Conservation (phyloP, 768 basidiomycete genomes). For the Leccinum uliginosum region DNA sequence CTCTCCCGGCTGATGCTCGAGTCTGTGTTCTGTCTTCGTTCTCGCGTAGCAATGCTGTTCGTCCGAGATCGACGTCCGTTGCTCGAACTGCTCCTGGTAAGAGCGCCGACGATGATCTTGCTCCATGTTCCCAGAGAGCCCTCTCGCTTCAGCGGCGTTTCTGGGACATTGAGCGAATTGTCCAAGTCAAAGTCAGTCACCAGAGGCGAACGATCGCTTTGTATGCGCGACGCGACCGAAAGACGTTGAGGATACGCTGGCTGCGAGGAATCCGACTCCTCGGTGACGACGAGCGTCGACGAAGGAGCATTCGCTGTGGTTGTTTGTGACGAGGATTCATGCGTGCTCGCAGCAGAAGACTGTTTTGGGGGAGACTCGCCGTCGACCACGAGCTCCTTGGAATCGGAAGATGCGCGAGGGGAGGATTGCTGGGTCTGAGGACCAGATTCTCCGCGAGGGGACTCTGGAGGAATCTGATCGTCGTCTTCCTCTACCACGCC, state of each 20-base stretch:
- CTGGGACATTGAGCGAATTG: conserved; percentile 38
- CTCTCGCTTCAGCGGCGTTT: conserved; percentile 56
- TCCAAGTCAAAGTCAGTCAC: conserved; percentile 48
- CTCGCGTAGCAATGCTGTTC: conserved; percentile 67
- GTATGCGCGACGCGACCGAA: conserved; percentile 58
- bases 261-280: conserved; percentile 50
- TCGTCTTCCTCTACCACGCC: conserved; percentile 40
- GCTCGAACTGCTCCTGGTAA: conserved; percentile 61
- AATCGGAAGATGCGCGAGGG: conserved; percentile 52
- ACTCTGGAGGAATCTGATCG: conserved; percentile 48
- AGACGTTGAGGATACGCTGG: conserved; percentile 52
- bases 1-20: conserved; percentile 75
- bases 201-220: conserved; percentile 56
- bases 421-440: conserved; percentile 50
- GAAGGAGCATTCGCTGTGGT: conserved; percentile 42
- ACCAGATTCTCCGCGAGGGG: conserved; percentile 43
- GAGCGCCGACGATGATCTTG: conserved; percentile 58
- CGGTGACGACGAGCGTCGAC: conserved; percentile 37
- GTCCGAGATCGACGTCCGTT: conserved; percentile 74
- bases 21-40: conserved; percentile 64
- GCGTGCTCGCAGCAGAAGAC: conserved; percentile 40
- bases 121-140: conserved; percentile 61
- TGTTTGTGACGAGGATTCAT: conserved; percentile 46
- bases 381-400: conserved; percentile 61
- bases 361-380: conserved; percentile 56